Base-by-base conservation (phyloP, 2,329 filamentous ascomycete genomes). In the Ophiocordyceps camponoti-saundersi region DNA sequence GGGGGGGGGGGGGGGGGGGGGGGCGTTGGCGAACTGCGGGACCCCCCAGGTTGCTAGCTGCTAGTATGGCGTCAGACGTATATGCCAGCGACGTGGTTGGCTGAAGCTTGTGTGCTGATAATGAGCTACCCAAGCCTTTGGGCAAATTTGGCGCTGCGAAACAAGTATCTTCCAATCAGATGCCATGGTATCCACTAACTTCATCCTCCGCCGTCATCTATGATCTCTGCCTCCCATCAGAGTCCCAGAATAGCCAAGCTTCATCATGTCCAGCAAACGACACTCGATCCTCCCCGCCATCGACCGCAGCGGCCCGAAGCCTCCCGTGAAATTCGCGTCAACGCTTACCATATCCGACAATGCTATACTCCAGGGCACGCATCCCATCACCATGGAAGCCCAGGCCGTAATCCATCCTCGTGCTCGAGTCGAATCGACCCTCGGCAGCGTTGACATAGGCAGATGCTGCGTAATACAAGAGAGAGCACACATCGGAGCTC, bases 371-470 rank as follows among this genome's bases (percentile, higher is more conserved):
- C 77, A 69, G 18, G 92, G 92, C 52, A 79, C 75, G 2, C 75
- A 93, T 59, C 80, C 79, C 1, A 85, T 98, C 52, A 81, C 78
- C 42, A 79, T 96, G 51, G 81, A 81, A 48, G 73, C 84, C 22
- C 80, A 87, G 57, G 81, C 79, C 3, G 76, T 95, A 7, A 66
- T 98, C n/a, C 90, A 96, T 57, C 89, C 92, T 1, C 85, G 89
- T 44, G 77, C 81, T 16, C 79, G 81, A 51, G 74, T 95, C 48
- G 84, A 88, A 56, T 82, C 90, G 10, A 79, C 79, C 48, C 72
- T 82, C 46, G 87, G 87, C 5, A 81, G 87, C 42, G 79, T 96
- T 53, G 79, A 80, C 26, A 76, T 94, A 49, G 88, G 89, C 23
- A 79, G 85, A 49, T 79, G 82, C 46, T 92, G 85, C 56, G 83